A percentile compares a stretch with the other conserved stretches of the same genome.
Conservation (phyloP, 768 basidiomycete genomes). For the Tricholoma saponaceum region DNA sequence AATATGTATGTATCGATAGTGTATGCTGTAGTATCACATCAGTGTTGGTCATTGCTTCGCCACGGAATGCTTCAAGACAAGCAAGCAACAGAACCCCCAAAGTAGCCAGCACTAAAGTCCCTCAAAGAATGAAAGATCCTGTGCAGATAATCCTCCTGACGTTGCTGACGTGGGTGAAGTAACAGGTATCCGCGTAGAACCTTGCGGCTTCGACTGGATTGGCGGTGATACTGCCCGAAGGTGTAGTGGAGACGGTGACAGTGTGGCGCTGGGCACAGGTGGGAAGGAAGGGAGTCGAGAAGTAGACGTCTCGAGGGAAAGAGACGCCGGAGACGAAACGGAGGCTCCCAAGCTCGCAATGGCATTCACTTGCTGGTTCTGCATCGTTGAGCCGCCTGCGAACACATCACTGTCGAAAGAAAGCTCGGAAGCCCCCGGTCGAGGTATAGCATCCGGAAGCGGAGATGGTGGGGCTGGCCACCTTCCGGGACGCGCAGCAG, state of each 20-base stretch:
- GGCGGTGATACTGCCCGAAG: conserved; percentile 8
- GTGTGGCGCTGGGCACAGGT: conserved; percentile 3
- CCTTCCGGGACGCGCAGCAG: conserved; percentile 44
- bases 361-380: conserved; percentile 23
- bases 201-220: neutral
- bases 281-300: conserved; percentile 9
- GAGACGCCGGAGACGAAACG: conserved; percentile 8
- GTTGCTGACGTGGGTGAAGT: conserved; percentile 14
- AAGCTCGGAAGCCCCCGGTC: conserved; percentile 14
- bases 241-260: conserved; percentile 1
- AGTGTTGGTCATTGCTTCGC: neutral
- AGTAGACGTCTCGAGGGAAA: conserved; percentile 10
- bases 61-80: neutral
- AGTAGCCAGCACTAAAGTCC: no score
- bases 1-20: neutral
- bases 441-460: conserved; percentile 20
- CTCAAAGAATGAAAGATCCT: conserved; percentile 88
- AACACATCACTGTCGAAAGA: conserved; percentile 23
- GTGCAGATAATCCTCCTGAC: conserved; percentile 64
- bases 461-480: conserved; percentile 36
- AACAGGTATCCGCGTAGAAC: conserved; percentile 14
- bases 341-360: conserved; percentile 23
- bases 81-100: neutral
- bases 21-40: neutral
- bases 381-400: conserved; percentile 23